These are phyloP conservation scores for Aegilops longissima DNA, from an alignment of 176 grass and related monocot genomes.

Conservation along the genomic window DNA sequence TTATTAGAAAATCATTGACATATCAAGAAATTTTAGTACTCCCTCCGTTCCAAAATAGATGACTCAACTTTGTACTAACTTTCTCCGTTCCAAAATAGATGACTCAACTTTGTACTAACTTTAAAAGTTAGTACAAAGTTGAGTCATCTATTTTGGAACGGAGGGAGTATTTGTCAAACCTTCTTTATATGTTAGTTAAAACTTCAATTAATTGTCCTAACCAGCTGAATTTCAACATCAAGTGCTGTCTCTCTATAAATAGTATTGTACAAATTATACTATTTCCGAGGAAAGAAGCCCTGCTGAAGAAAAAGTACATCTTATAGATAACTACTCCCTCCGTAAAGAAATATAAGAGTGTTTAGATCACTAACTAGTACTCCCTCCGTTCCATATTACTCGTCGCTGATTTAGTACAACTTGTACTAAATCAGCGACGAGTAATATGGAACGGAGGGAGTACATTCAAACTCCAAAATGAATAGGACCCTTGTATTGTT, in stretches of 20 bases:
- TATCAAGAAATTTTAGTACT: not conserved
- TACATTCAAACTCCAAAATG: not conserved
- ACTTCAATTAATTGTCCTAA: not conserved
- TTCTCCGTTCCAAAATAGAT: no score
- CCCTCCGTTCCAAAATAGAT: no score
- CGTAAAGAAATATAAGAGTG: no score
- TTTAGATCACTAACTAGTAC: no score
- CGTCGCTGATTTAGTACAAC: no score
- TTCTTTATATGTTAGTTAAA: not conserved
- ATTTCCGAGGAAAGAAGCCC: not conserved
- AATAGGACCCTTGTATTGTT: not conserved
- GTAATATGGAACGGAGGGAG: no score
- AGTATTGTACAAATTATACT: not conserved
- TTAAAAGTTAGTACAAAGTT: no score
- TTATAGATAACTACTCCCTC: not conserved
- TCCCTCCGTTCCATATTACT: no score
- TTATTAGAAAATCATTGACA: not conserved
- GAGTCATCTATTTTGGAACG: no score
- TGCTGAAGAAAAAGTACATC: not conserved
- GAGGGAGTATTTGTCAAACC: not conserved
- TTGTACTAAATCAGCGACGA: no score
- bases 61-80: no score
- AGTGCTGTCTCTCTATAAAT: not conserved
- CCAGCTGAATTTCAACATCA: not conserved
- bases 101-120: no score